These are phyloP conservation scores for Malus sylvestris DNA, from an alignment of 306 rosid species.

Conservation along the genomic window DNA sequence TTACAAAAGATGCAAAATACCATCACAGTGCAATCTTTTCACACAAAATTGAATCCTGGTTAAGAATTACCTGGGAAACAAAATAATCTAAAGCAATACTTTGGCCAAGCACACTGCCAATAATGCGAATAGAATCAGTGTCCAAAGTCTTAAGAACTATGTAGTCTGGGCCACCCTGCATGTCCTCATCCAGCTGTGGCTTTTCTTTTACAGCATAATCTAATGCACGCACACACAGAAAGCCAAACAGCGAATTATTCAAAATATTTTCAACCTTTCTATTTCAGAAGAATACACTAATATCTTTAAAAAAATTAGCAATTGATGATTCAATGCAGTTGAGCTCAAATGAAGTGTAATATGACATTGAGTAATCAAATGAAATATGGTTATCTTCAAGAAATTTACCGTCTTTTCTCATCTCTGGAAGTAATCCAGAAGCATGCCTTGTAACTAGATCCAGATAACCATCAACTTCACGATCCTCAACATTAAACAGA, in stretches of 20 bases:
- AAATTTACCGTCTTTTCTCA: slow-evolving; percentile 78
- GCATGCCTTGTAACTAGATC: slow-evolving; percentile 73
- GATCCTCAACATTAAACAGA: slow-evolving; percentile 82
- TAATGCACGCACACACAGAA: slow-evolving; percentile 20
- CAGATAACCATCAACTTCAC: slow-evolving; percentile 69
- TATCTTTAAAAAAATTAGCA: neutral
- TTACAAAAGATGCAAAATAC: neutral
- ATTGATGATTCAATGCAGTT: neutral
- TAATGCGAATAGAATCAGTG: slow-evolving; percentile 79
- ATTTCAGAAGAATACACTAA: neutral
- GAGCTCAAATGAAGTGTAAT: neutral
- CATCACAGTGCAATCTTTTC: neutral
- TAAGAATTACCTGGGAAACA: slow-evolving; percentile 72
- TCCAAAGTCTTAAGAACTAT: slow-evolving; percentile 78
- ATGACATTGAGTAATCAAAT: neutral
- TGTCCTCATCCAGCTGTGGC: slow-evolving; percentile 66
- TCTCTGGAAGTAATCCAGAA: slow-evolving; percentile 79
- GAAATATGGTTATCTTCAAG: neutral
- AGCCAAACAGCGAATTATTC: neutral
- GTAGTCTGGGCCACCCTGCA: slow-evolving; percentile 90
- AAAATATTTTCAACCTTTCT: neutral
- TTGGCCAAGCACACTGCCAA: slow-evolving; percentile 95
- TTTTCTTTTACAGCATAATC: slow-evolving; percentile 91
- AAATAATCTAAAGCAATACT: slow-evolving; percentile 98
- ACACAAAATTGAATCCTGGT: neutral